Percentiles rank a stretch among this genome's conserved stretches.
These are phyloP conservation scores for Bipolaris bicolor DNA, from an alignment of 2,329 filamentous ascomycete genomes.

Conservation along the genomic window DNA sequence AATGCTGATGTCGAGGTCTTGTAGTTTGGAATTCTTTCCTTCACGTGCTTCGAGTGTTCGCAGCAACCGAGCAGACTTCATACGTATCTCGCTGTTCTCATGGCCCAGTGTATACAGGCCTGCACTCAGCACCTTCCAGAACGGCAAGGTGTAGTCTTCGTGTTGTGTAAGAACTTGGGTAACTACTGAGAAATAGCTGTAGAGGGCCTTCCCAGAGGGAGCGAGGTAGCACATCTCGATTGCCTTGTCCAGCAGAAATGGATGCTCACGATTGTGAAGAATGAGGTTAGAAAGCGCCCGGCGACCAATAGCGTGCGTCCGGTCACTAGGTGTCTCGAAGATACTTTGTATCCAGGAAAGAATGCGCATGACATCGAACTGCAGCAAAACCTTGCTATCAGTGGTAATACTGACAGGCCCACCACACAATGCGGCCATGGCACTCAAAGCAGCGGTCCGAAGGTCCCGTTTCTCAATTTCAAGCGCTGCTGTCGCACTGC, in stretches of 20 bases:
- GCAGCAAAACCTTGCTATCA: slow-evolving; percentile 82
- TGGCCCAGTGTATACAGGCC: slow-evolving; percentile 93
- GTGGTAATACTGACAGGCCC: slow-evolving; percentile 84
- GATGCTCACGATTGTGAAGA: slow-evolving; percentile 84
- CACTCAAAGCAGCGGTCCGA: slow-evolving; percentile 85
- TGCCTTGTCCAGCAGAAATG: slow-evolving; percentile 84
- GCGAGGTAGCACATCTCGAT: slow-evolving; percentile 90
- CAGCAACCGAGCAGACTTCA: slow-evolving; percentile 83
- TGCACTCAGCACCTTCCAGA: slow-evolving; percentile 88
- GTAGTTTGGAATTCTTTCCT: slow-evolving; percentile 84
- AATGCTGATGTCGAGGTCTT: slow-evolving; percentile 97
- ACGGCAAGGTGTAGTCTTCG: slow-evolving; percentile 80
- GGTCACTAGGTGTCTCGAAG: slow-evolving; percentile 88
- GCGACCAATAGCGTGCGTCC: slow-evolving; percentile 87
- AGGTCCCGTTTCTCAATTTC: slow-evolving; percentile 97
- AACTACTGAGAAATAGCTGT: slow-evolving; percentile 94
- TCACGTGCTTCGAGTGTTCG: slow-evolving; percentile 83
- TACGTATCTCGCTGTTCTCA: slow-evolving; percentile 84
- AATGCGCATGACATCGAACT: slow-evolving; percentile 92
- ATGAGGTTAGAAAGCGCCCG: slow-evolving; percentile 89
- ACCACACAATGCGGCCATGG: slow-evolving; percentile 91
- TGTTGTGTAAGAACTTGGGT: slow-evolving; percentile 85
- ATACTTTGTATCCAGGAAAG: slow-evolving; percentile 95
- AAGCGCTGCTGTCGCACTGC: slow-evolving; percentile 83
- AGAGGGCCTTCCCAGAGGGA: slow-evolving; percentile 79